These are phyloP conservation scores for Termitomyces sp. DNA, from an alignment of 768 basidiomycete genomes.

Conservation along the genomic window DNA sequence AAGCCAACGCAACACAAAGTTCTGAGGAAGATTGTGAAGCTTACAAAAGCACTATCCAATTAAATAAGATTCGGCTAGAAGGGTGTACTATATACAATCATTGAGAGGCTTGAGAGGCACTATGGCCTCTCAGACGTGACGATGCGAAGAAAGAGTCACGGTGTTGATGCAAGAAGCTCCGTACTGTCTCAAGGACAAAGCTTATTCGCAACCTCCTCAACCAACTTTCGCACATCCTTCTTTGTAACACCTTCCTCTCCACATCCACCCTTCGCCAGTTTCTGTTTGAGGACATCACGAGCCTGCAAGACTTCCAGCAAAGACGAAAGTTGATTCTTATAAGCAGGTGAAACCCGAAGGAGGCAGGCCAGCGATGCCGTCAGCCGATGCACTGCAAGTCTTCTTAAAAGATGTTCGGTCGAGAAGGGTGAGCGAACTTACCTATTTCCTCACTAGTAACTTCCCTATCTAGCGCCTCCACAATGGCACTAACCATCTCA, in stretches of 20 bases:
- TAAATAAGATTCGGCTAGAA: neutral
- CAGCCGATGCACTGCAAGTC: conserved; percentile 71
- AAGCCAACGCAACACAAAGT: neutral
- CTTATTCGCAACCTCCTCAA: conserved; percentile 58
- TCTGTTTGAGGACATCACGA: conserved; percentile 50
- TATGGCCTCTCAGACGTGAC: neutral
- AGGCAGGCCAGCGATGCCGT: conserved; percentile 75
- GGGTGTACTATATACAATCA: neutral
- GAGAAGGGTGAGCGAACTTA: conserved; percentile 31
- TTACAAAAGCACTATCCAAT: neutral
- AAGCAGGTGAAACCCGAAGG: conserved; percentile 70
- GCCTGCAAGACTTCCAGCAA: conserved; percentile 74
- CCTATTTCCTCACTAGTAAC: conserved; percentile 76
- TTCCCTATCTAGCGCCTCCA: conserved; percentile 76
- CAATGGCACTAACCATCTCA: conserved; percentile 78
- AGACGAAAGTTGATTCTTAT: conserved; percentile 46
- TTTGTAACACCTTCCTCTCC: conserved; percentile 51
- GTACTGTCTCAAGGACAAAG: conserved; percentile 34
- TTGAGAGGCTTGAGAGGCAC: too few species aligned
- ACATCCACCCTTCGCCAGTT: conserved; percentile 51
- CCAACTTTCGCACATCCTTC: conserved; percentile 61
- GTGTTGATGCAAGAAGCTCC: neutral
- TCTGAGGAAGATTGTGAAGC: neutral
- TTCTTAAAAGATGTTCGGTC: neutral
- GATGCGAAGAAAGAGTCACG: too few species aligned